These are phyloP conservation scores for Alternaria angustiovoidea DNA, from an alignment of 2,329 filamentous ascomycete genomes.

Conservation along the genomic window DNA sequence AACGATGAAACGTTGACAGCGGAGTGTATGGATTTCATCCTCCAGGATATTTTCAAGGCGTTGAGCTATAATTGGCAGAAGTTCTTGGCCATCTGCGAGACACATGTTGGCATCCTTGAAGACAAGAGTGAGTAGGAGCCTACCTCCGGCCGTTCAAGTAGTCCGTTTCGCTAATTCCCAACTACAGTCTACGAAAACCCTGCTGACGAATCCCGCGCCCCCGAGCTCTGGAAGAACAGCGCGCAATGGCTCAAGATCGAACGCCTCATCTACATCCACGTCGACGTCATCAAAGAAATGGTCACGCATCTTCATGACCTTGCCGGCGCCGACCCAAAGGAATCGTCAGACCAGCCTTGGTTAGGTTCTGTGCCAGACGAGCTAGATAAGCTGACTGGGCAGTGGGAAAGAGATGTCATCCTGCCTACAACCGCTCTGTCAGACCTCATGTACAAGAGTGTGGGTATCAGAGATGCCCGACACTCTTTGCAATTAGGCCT, in stretches of 20 bases:
- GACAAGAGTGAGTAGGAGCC: conserved; percentile 33
- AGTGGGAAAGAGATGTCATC: conserved; percentile 60
- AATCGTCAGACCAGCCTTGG: conserved; percentile 48
- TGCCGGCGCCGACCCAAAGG: conserved; percentile 42
- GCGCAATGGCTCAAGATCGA: conserved; percentile 62
- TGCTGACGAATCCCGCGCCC: conserved; percentile 61
- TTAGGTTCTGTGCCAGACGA: conserved; percentile 52
- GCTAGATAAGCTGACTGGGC: conserved; percentile 57
- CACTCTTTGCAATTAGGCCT: conserved; percentile 59
- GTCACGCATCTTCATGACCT: conserved; percentile 54
- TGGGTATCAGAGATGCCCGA: conserved; percentile 61
- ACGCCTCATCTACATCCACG: conserved; percentile 60
- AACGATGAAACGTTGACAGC: conserved; percentile 55
- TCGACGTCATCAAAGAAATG: conserved; percentile 59
- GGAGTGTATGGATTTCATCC: conserved; percentile 61
- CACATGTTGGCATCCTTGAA: conserved; percentile 58
- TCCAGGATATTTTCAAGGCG: conserved; percentile 60
- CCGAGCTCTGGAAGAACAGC: conserved; percentile 62
- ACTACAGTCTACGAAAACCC: conserved; percentile 60
- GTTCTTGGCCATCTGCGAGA: conserved; percentile 56
- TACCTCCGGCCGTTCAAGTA: background rate
- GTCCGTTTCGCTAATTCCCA: background rate
- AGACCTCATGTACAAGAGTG: conserved; percentile 62
- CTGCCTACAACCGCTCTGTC: conserved; percentile 60
- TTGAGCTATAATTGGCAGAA: conserved; percentile 57